Evolutionary conservation across 2,329 filamentous ascomycete genomes (phyloP), one percentile per base, ranked within the genome.

Genomic region (Ilyonectria destructans): DNA sequence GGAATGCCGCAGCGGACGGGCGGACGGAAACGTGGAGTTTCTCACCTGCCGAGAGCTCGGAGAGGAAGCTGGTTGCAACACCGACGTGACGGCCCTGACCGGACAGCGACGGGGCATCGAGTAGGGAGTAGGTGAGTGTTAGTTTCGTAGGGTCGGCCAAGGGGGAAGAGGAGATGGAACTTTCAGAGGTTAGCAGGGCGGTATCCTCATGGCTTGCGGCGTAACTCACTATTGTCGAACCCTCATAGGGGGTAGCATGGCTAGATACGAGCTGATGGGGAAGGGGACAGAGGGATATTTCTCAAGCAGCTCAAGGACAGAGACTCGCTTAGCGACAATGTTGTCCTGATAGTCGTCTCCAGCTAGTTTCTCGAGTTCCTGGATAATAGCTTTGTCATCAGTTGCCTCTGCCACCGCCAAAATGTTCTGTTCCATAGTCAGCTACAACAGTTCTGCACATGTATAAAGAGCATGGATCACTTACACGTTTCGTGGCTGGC

Each of bases 161-260:
- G 0, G 92, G 91, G 0, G 92, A 93, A 0, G 92, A 94, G 0
- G 92, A 94, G 75, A 95, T 94, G 35, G 90, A 93, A 73, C 83
- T 85, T 61, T 10, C 8, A 1, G 6, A 1, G 19, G 68, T 74
- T 45, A 73, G 58, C 13, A 35, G 19, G 1, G 2, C 2, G 12
- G 15, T 6, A 5, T 10, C 9, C 10, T 33, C 15, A 35, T 10
- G 43, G 26, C 2, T 23, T 7, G 8, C 12, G 17, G 7, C 29
- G 17, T 21, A n/a, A 69, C 80, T 72, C 72, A 83, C 79, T 95
- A 95, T 78, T 93, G 91, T n/a, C 92, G 88, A 45, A 93, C 86
- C 31, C 92, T 90, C 90, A 96, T 93, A 0, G 93, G 91, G 2
- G 92, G 92, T 1, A 95, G 86, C 85, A 94, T 91, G 37, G 86